Conservation (phyloP, 202 grass and related monocot species). For the Eragrostis tef region DNA sequence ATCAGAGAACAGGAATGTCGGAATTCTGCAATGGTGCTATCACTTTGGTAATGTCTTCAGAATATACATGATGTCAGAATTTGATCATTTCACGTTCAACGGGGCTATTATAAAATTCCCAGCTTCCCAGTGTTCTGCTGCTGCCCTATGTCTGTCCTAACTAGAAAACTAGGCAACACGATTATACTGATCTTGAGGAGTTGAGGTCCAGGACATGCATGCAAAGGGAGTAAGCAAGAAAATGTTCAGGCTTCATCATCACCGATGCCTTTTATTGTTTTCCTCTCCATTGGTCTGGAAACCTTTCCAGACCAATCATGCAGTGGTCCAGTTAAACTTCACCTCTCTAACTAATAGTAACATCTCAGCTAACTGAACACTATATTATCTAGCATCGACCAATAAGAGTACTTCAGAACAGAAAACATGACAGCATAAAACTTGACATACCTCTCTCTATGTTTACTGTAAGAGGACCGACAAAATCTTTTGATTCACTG, state of each 20-base stretch:
- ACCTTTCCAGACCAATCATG: constrained; percentile 27
- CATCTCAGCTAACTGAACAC: constrained; percentile 36
- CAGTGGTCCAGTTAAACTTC: background rate
- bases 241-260: constrained; percentile 35
- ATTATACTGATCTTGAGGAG: constrained; percentile 24
- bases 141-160: constrained; percentile 11
- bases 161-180: constrained; percentile 9
- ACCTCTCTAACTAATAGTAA: background rate
- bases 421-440: constrained; percentile 40
- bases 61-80: background rate
- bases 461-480: constrained; percentile 55
- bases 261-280: background rate
- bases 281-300: background rate
- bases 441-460: constrained; percentile 68
- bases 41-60: constrained; percentile 12
- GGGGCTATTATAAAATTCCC: constrained; percentile 3
- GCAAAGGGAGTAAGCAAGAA: background rate
- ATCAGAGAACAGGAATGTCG: background rate
- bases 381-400: constrained; percentile 43
- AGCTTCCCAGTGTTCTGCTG: background rate
- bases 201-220: constrained; percentile 4
- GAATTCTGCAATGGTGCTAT: background rate
- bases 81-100: background rate
- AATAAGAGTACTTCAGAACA: constrained; percentile 34
- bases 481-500: constrained; percentile 70